Evolutionary conservation across 805 yeast genomes (phyloP), one percentile per base, ranked within the genome.

Genomic region (Vanderwaltozyma tropicalis): DNA sequence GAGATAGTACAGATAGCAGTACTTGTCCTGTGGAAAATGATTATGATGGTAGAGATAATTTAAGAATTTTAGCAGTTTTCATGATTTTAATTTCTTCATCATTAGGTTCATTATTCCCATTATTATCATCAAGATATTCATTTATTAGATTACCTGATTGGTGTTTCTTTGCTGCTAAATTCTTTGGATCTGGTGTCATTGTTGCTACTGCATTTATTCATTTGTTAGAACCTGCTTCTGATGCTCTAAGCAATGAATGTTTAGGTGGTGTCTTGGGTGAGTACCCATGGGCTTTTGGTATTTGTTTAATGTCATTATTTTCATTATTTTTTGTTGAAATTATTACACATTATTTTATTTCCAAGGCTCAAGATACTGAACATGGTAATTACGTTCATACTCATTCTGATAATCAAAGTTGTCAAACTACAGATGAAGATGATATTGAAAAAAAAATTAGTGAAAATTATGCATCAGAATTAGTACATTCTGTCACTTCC

Each of bases 101-200:
- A 0, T 46, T 78, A 35, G 85, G 85, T 17, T 55, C 79, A 2
- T 72, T 71, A 42, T 72, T 79, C 59, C 87, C 87, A 1, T 55
- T 80, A 2, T 53, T 79, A 24, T 68, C 83, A 0, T 76, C 82
- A 5, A 65, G 65, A 43, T 72, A 71, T 49, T 73, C 82, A 1
- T 68, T 69, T 46, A 63, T 78, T 35, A 63, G 73, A 46, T 47
- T 78, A 43, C 85, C 84, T 1, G 45, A 67, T n/a, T 69, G 75
- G 74, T 68, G 74, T 43, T 79, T 78, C 57, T 76, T 78, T 54
- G 53, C 75, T 34, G 74, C 80, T 36, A 80, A 80, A 50, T 41
- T 85, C 62, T 79, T 79, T 49, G 89, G 89, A 48, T 70, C 85
- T 4, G 89, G 89, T 37, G 88, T 80, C 32, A 80, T 80, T 47